Conservation (phyloP, 148 eudicot species). For the Rhododendron vialii region DNA sequence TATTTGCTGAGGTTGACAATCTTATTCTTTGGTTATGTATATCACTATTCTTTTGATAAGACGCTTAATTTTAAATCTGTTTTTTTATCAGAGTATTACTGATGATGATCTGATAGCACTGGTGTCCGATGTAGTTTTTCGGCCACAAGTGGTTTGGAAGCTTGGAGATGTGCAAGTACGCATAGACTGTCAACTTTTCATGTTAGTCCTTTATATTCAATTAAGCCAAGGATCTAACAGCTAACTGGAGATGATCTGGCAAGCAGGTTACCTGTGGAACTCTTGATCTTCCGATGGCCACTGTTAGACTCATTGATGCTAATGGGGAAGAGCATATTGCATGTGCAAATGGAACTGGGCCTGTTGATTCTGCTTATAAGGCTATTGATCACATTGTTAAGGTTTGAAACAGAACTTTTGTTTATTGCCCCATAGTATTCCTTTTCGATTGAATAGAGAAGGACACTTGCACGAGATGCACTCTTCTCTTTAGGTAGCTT, state of each 20-base stretch:
- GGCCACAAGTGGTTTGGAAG: slow-evolving; percentile 87
- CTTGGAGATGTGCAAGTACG: slow-evolving; percentile 84
- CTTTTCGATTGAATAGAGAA: not conserved
- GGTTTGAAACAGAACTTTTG: slow-evolving; percentile 34
- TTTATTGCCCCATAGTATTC: not conserved
- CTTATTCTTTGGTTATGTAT: not conserved
- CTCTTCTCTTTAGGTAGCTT: not conserved
- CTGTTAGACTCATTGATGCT: slow-evolving; percentile 67
- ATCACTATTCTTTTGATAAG: not conserved
- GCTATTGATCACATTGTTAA: slow-evolving; percentile 83
- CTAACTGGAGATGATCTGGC: not conserved
- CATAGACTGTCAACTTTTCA: not conserved
- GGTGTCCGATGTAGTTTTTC: slow-evolving; percentile 78
- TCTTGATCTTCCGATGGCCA: slow-evolving; percentile 93
- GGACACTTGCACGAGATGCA: not conserved
- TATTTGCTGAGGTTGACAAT: not conserved
- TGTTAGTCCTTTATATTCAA: not conserved
- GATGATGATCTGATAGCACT: slow-evolving; percentile 91
- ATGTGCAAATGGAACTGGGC: slow-evolving; percentile 88
- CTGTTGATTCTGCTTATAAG: slow-evolving; percentile 96
- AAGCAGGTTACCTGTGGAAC: slow-evolving; percentile 85
- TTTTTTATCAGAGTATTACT: slow-evolving; percentile 43
- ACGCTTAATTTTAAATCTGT: not conserved
- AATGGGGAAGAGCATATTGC: slow-evolving; percentile 69
- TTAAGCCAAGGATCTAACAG: not conserved